Conservation (phyloP, 1,284 basidiomycete species). For the Hypsizygus ulmarius region DNA sequence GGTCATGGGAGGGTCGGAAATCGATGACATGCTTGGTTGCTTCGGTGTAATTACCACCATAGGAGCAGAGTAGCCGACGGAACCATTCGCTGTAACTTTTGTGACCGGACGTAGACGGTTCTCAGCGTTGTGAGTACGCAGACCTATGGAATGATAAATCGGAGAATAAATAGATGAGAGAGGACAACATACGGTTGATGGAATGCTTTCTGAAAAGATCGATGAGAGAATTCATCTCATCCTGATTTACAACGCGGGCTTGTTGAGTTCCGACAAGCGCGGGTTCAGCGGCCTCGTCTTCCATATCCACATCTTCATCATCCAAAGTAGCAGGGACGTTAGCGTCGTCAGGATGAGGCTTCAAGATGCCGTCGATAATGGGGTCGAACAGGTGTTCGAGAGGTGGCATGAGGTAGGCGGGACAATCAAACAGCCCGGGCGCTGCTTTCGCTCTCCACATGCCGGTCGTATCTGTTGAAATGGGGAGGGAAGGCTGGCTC, state of each 20-base stretch:
- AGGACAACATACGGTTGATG: conserved; percentile 37
- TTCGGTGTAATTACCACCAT: conserved; percentile 2
- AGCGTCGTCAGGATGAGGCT: conserved; percentile 30
- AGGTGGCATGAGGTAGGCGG: conserved; percentile 80
- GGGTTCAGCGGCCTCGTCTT: conserved; percentile 29
- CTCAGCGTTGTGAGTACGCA: not conserved
- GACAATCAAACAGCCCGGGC: conserved; percentile 63
- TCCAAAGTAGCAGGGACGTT: conserved; percentile 27
- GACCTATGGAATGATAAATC: conserved; percentile 7
- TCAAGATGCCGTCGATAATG: conserved; percentile 68
- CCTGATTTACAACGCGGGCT: conserved; percentile 37
- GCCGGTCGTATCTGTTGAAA: conserved; percentile 21
- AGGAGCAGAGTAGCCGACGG: conserved; percentile 2
- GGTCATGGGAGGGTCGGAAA: conserved; percentile 6
- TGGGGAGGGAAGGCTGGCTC: conserved; percentile 24
- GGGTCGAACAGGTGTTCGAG: conserved; percentile 73
- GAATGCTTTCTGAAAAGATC: conserved; percentile 49
- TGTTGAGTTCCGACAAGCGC: not conserved
- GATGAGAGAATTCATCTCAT: conserved; percentile 49
- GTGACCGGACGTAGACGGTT: not conserved
- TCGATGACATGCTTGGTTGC: conserved; percentile 13
- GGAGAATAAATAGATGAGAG: not conserved
- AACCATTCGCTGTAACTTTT: conserved; percentile 1
- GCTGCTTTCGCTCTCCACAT: conserved; percentile 40
- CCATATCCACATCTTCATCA: conserved; percentile 48